Evolutionary conservation across 495 filamentous ascomycete genomes (phyloP), one percentile per base, ranked within the genome.

Genomic region (Aspergillus olivimuriae): DNA sequence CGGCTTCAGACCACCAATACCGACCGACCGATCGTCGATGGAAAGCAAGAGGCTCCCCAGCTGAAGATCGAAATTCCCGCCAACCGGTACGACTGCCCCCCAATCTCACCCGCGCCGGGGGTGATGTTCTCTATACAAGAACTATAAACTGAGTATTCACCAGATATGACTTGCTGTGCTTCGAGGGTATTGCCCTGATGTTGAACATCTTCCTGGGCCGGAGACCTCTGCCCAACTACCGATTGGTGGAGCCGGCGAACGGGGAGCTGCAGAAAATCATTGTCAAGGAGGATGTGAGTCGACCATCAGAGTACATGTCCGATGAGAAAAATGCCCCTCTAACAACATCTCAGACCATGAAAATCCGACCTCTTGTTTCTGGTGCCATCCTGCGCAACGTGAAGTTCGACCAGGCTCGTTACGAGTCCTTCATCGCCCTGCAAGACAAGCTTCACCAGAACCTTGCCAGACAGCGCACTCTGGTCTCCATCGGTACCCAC

Each of bases 361-460:
- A 79, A 60, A 82, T 97, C 40, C 77, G 92, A 32, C 92, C 90
- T 22, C 84, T 90, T 43, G 82, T 94, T 19, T 85, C 89, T 10
- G 85, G 83, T 40, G 87, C 91, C 16, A 84, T 99, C 42, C 71
- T 99, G 30, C 81, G 94, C 34, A 84, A 84, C 59, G 73, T 99
- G 68, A 91, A 82, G 55, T 96, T 99, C 73, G 91, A 87, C 40
- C 74, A 89, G 65, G 87, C 79, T 44, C 76, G 82, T 36, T 97
- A 99, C 63, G 89, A 94, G 50, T 95, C 89, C 57, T 97, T 99
- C 87, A 99, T 99, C 61, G 76, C 81, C 28, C 76, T 99, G 26
- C 92, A 99, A 72, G 92, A 99, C 70, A 97, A 96, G 70, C 81
- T 99, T 12, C 92, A 99, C 65, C 84, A 89, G 60, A 99, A 99